Base-by-base conservation (phyloP, 108 stramenopile genomes). In the Cyclostephanos invisitatus region DNA sequence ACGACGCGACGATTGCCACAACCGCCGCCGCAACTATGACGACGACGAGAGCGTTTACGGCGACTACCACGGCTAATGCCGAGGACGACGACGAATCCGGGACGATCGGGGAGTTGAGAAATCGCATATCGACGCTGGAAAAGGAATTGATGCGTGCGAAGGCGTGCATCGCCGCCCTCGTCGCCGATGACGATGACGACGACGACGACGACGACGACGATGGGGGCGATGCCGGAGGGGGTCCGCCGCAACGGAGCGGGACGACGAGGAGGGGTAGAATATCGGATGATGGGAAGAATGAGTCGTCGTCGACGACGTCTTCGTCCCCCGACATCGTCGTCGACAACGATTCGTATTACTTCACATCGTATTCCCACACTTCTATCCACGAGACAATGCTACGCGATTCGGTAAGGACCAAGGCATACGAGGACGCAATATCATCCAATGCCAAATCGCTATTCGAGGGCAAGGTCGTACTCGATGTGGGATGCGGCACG, bases 311-410 rank as follows among this genome's bases (percentile, higher is more conserved):
- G 12, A 42, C 40, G 36, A 36, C 36, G 36, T 3, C 5, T 7
- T 7, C 36, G 36, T 7, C 5, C 36, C 36, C 36, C 36, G 36
- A 3, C 44, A 55, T 22, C 9, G 40, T 27, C 53, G 58, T 56
- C 46, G 84, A 85, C 57, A 82, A 85, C 50, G 86, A 83, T 48
- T 73, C 81, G 7, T 87, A 88, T 53, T 92, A 92, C 80, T 92
- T 87, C 57, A 60, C 80, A 35, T 83, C 79, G 14, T 96, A 96
- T 64, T 87, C 86, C 22, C 84, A 91, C 67, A 87, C 87, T 42
- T 83, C 83, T 32, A 96, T 96, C 55, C 95, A 96, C 71, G 90
- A 94, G 64, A 91, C 89, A 14, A 95, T 95, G 94, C 86, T 95
- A 15, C 74, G 84, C 36, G 94, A 95, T 42, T 78, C 82, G 29